Conservation (phyloP, 2,329 filamentous ascomycete genomes). For the Akanthomyces dipterigenus region DNA sequence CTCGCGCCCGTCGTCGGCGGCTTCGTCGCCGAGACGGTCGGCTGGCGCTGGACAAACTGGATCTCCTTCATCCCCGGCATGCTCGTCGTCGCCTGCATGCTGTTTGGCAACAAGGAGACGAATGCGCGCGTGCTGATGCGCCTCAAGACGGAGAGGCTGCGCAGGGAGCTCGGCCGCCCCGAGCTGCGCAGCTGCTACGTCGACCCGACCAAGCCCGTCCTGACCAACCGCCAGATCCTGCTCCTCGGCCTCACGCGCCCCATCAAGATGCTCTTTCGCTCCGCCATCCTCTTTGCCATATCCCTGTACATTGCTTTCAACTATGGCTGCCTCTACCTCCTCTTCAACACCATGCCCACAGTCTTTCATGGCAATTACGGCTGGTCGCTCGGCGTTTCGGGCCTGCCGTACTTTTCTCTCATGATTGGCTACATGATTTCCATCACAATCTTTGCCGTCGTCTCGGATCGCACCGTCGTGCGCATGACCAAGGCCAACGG, state of each 20-base stretch:
- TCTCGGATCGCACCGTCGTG: slow-evolving; percentile 39
- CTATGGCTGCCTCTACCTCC: slow-evolving; percentile 46
- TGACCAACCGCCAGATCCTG: slow-evolving; percentile 19
- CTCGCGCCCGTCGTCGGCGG: slow-evolving; percentile 41
- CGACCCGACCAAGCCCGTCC: slow-evolving; percentile 19
- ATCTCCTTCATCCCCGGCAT: slow-evolving; percentile 41
- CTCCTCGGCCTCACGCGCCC: slow-evolving; percentile 48
- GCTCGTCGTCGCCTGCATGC: slow-evolving; percentile 19
- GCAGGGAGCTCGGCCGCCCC: slow-evolving; percentile 36
- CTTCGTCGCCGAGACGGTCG: slow-evolving; percentile 41
- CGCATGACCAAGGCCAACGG: slow-evolving; percentile 38
- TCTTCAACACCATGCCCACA: slow-evolving; percentile 47
- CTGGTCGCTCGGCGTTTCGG: slow-evolving; percentile 39
- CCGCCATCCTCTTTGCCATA: slow-evolving; percentile 39
- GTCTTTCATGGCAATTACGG: slow-evolving; percentile 42
- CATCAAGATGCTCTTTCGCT: slow-evolving; percentile 42
- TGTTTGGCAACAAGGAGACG: slow-evolving; percentile 32
- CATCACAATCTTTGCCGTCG: slow-evolving; percentile 32
- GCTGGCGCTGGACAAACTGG: slow-evolving; percentile 49
- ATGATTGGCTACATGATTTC: slow-evolving; percentile 36
- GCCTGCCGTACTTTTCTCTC: slow-evolving; percentile 43
- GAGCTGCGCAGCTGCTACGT: slow-evolving; percentile 41
- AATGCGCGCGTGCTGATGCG: slow-evolving; percentile 41
- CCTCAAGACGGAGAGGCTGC: slow-evolving; percentile 39
- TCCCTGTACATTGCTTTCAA: slow-evolving; percentile 45